phyloP scores from a whole-genome alignment of 2,329 filamentous ascomycete species.

The Microcyclospora pomicola region DNA sequence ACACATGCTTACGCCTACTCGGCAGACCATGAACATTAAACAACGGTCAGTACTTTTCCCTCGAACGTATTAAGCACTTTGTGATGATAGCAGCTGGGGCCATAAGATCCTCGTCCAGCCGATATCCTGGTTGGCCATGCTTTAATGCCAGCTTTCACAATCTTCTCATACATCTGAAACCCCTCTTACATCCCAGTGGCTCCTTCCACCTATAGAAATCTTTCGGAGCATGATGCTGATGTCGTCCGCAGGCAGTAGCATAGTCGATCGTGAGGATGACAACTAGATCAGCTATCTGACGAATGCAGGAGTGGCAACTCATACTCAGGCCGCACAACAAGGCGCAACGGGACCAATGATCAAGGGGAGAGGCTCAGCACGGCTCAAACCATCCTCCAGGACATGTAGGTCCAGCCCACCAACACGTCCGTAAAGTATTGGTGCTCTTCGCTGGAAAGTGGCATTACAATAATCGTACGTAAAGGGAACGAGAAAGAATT shows the following conservation, averaged over 20 bases:
- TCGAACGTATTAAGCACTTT: neutral
- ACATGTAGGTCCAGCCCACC: constrained; percentile 44
- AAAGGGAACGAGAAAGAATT: constrained; percentile 39
- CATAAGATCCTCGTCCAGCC: constrained; percentile 18
- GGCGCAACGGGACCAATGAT: constrained; percentile 53
- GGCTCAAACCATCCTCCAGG: constrained; percentile 44
- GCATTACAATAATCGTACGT: constrained; percentile 57
- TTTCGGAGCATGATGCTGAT: no score
- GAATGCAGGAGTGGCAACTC: no score
- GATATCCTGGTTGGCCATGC: constrained; percentile 14
- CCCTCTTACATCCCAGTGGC: no score
- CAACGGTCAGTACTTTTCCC: neutral
- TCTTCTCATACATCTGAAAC: no score
- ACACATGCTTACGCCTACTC: no score
- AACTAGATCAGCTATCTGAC: no score
- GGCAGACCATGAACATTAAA: no score
- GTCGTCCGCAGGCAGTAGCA: no score
- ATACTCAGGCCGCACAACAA: no score
- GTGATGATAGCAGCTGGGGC: constrained; percentile 18
- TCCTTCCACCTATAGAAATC: no score
- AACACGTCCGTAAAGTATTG: constrained; percentile 47
- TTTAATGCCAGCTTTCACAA: no score
- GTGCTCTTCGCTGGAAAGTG: constrained; percentile 46
- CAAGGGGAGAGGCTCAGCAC: constrained; percentile 51
- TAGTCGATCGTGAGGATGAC: no score